Base-by-base conservation (phyloP, 2,329 filamentous ascomycete species). In the Aphanocladium album region DNA sequence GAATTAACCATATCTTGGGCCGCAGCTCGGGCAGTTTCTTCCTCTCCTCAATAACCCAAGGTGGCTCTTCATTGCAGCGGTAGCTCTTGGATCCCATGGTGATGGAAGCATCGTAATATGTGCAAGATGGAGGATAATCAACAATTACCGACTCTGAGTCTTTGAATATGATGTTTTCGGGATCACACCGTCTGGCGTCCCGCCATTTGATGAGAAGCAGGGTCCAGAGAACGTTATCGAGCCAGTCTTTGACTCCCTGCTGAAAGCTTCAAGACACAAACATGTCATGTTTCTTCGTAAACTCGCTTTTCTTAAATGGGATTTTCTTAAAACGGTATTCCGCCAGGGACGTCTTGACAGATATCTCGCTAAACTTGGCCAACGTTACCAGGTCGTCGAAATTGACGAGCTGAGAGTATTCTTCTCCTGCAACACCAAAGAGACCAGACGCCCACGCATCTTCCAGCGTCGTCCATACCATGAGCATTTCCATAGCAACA, bases 1-100 rank as follows among this genome's bases (percentile, higher is more conserved):
- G 41, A 12, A 21, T 27, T 21, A 54, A 54, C 35, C 51, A 54
- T 41, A 54, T 54, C 51, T 54, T 54, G 33, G 51, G 51, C 35
- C 23, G 35, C 21, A 54, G 25, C 51, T 43, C 41, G 33, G 51
- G 51, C 37, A 54, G 51, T 8, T 35, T 43, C 37, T 25, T 19
- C 21, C 33, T 54, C 21, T 54, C 51, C 39, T 54, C 35, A 54
- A 54, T 23, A 35, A 54, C 51, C 51, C 51, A 54, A 17, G 51
- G 51, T 8, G 41, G 51, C 23, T 54, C 7, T 17, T 2, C 35
- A 21, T 54, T 54, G 21, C 41, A 41, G 21, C 30, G 30, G 30
- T 30, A 30, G 30, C 30, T 30, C 30, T 5, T 30, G 9, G 5
- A 9, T 30, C 30, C 30, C 5, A 30, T 9, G 30, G 30, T 30